phyloP scores from a whole-genome alignment of 371 early-diverging fungal species.

The Saksenaea oblongispora region DNA sequence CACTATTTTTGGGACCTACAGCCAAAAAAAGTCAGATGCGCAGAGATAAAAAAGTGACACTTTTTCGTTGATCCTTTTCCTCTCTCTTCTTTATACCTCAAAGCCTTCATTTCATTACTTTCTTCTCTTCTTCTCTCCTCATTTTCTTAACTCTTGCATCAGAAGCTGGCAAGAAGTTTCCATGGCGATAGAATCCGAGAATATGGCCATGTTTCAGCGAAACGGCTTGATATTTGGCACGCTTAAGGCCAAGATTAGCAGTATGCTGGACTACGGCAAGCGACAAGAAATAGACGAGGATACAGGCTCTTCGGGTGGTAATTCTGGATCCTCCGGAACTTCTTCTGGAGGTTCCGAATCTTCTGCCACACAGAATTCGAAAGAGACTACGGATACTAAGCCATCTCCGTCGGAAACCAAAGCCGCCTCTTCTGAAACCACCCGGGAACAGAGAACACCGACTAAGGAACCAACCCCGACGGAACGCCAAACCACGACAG shows the following conservation, averaged over 20 bases:
- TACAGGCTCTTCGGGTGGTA: not conserved
- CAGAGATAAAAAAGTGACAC: not conserved
- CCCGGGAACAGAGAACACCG: conserved; percentile 5
- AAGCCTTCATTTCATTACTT: not conserved
- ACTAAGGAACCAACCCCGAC: conserved; percentile 9
- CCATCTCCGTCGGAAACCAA: conserved; percentile 4
- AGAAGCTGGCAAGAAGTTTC: not conserved
- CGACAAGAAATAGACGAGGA: not conserved
- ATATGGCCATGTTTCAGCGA: not conserved
- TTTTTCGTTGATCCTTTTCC: not conserved
- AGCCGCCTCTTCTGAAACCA: not conserved
- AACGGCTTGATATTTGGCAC: not conserved
- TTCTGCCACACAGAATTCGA: not conserved
- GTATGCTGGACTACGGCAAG: not conserved
- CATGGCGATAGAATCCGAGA: not conserved
- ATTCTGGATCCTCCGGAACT: not conserved
- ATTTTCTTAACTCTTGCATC: not conserved
- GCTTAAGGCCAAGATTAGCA: not conserved
- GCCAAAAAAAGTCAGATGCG: not conserved
- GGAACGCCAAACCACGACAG: conserved; percentile 1
- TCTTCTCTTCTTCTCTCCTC: not conserved
- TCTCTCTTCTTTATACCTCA: conserved; percentile 9
- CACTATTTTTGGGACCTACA: conserved; percentile 1
- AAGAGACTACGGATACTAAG: conserved; percentile 4
- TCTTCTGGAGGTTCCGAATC: not conserved